These are phyloP conservation scores for Yamadazyma kanchanaburiensis DNA, from an alignment of 1,139 yeast genomes.

Conservation along the genomic window DNA sequence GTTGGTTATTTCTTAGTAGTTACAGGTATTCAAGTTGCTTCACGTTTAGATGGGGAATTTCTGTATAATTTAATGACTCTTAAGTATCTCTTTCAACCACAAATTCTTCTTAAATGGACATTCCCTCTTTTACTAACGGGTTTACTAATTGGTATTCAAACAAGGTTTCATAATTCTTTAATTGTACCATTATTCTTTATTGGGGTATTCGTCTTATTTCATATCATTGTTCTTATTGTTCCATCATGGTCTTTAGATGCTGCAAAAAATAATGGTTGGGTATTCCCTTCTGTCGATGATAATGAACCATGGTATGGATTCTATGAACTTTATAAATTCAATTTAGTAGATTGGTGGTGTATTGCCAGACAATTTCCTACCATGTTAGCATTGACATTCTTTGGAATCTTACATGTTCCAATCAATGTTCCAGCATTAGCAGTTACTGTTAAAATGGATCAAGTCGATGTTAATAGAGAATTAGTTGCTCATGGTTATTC, in stretches of 20 bases:
- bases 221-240: conserved; percentile 57
- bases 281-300: conserved; percentile 65
- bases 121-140: conserved; percentile 66
- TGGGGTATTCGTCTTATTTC: conserved; percentile 64
- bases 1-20: conserved; percentile 90
- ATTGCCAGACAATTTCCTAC: conserved; percentile 75
- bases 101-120: conserved; percentile 62
- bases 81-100: conserved; percentile 35
- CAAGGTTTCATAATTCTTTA: conserved; percentile 64
- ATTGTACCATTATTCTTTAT: conserved; percentile 82
- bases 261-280: conserved; percentile 80
- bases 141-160: conserved; percentile 60
- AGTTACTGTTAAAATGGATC: conserved; percentile 82
- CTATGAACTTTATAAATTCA: conserved; percentile 68
- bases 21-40: conserved; percentile 88
- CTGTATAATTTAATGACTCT: conserved; percentile 61
- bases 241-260: conserved; percentile 61
- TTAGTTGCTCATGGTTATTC: conserved; percentile 93
- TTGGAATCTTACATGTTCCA: conserved; percentile 94
- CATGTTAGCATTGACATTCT: conserved; percentile 92
- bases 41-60: conserved; percentile 73
- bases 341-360: conserved; percentile 68
- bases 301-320: conserved; percentile 87
- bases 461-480: conserved; percentile 87
- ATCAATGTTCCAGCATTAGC: conserved; percentile 97